Base-by-base conservation (phyloP, 2,329 filamentous ascomycete genomes). In the Didymella pinodella region DNA sequence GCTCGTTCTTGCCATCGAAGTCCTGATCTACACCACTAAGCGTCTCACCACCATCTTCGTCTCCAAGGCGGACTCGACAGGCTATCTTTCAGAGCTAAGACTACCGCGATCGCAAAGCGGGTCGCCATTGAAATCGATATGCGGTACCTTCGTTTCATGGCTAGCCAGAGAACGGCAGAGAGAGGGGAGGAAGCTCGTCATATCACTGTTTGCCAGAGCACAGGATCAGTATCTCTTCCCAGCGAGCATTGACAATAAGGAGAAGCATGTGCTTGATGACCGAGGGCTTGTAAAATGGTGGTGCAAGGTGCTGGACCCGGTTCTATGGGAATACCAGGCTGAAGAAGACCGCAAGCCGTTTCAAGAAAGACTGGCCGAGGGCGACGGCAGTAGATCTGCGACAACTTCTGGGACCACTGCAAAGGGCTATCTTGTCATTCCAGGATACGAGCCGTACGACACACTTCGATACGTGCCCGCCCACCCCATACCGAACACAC, bases 171-270 rank as follows among this genome's bases (percentile, higher is more conserved):
- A 86, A 49, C 84, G 89, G 48, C 85, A 86, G 62, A 85, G 91
- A 41, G 82, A 83, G 29, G 85, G 85, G 45, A 85, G 88, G 47
- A 88, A 88, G 67, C 84, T 92, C 36, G 86, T 97, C 12, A 82
- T 99, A 28, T 97, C 92, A 54, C 84, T 99, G 3, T 99, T 99
- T 74, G 96, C 95, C 0, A 86, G 95, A 59, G 88, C 95, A 0
- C 95, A 98, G 74, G 88, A 90, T 50, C 95, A 98, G 72, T 99
- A 99, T 68, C 85, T 99, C 14, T 99, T 98, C 73, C 93, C 95
- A 0, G 92, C 92, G 0, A 98, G 94, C 71, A 87, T 93, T 38
- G 89, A 96, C 60, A 94, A 97, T 74, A 77, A 79, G 18, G 86
- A 86, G 2, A 99, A 99, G 74, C 95, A 99, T 79, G 90, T 99